These are phyloP conservation scores for grape (Vitis vinifera) DNA, from an alignment of 164 flowering plant species.

Conservation along the genomic window DNA sequence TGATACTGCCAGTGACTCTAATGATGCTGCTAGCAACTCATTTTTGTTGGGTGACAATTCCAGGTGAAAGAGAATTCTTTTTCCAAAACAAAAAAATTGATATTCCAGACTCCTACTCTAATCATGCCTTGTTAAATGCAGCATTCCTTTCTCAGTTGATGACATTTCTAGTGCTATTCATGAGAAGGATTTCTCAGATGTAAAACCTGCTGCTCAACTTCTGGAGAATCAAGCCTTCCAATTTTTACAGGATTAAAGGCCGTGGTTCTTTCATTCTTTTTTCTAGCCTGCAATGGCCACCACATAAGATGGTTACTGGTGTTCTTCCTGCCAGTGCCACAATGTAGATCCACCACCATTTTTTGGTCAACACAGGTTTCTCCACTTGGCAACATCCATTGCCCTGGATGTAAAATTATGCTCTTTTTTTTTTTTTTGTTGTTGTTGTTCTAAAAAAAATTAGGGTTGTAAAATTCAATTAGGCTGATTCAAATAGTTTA, in stretches of 20 bases:
- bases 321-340: conserved; percentile 7
- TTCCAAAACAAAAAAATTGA: neutral
- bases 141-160: conserved; percentile 87
- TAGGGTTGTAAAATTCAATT: conserved; percentile 30
- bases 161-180: conserved; percentile 55
- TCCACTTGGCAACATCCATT: conserved; percentile 14
- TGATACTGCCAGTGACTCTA: conserved; percentile 52
- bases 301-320: too few relatives aligned
- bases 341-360: conserved; percentile 34
- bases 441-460: neutral
- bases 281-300: neutral
- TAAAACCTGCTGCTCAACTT: conserved; percentile 67
- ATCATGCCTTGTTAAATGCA: conserved; percentile 30
- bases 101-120: conserved; percentile 1
- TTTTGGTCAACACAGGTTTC: conserved; percentile 6
- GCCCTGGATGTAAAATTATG: conserved; percentile 33
- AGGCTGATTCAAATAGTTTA: conserved; percentile 30
- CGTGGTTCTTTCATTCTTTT: conserved; percentile 8
- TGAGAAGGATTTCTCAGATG: conserved; percentile 58
- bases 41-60: conserved; percentile 83
- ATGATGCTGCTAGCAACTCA: conserved; percentile 48
- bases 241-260: conserved; percentile 70
- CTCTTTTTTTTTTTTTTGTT: conserved; percentile 5
- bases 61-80: conserved; percentile 40
- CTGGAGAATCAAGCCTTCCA: conserved; percentile 75